Evolutionary conservation across 2,329 filamentous ascomycete species (phyloP).

Genomic region (Lasiodiplodia sp.): DNA sequence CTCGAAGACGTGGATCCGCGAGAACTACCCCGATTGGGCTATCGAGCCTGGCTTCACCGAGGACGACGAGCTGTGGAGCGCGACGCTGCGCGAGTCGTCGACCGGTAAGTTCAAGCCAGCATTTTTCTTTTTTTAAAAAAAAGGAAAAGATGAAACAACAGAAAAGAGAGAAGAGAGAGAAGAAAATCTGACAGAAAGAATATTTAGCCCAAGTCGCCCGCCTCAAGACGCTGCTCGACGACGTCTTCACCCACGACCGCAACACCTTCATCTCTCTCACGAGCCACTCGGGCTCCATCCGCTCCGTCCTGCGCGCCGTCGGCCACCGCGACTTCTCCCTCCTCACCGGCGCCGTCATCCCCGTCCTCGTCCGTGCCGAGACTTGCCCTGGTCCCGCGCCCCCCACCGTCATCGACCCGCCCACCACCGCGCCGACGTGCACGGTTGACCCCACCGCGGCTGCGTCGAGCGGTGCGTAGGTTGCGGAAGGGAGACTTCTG

Average conservation of each 20-base stretch:
- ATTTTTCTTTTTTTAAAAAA: no score
- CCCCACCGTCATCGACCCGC: slow-evolving; percentile 9
- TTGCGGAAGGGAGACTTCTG: not conserved
- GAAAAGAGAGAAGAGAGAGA: not conserved
- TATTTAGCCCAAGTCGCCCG: slow-evolving; percentile 22
- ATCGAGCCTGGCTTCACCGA: slow-evolving; percentile 71
- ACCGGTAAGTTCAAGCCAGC: slow-evolving; percentile 27
- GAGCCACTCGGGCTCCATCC: slow-evolving; percentile 66
- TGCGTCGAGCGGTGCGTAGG: not conserved
- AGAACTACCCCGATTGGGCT: slow-evolving; percentile 59
- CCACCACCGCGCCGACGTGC: slow-evolving; percentile 23
- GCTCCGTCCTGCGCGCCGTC: slow-evolving; percentile 62
- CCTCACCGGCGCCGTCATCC: slow-evolving; percentile 72
- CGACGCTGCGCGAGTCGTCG: slow-evolving; percentile 32
- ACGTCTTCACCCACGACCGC: slow-evolving; percentile 59
- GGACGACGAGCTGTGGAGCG: slow-evolving; percentile 61
- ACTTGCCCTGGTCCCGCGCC: slow-evolving; percentile 38
- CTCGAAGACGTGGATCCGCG: slow-evolving; percentile 60
- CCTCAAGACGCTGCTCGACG: slow-evolving; percentile 54
- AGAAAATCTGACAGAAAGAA: not conserved
- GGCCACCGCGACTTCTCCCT: slow-evolving; percentile 68
- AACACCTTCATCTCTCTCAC: slow-evolving; percentile 62
- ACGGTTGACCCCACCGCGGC: slow-evolving; percentile 14
- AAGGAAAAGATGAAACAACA: no score
- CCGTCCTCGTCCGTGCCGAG: slow-evolving; percentile 69